phyloP scores from a whole-genome alignment of 169 alveolate genomes.

The Amoebophrya sp. region DNA sequence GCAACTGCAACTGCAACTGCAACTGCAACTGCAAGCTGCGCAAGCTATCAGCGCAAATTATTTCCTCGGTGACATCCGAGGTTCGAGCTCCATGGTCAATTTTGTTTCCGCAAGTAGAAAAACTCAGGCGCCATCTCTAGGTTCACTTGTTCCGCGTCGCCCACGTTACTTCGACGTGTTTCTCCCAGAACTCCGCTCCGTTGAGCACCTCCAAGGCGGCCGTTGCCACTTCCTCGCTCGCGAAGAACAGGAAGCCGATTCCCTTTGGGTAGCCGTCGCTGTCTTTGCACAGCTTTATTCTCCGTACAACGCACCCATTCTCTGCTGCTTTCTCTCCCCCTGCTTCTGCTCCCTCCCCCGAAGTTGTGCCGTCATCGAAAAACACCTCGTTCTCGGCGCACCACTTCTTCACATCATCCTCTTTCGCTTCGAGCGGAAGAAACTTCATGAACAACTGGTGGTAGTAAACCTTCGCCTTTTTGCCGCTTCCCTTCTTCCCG shows the following conservation, averaged over 20 bases:
- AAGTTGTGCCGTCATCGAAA: neutral
- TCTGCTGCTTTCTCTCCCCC: too few relatives aligned
- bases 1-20: too few relatives aligned
- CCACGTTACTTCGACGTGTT: neutral
- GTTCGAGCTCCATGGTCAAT: too few relatives aligned
- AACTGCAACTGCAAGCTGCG: too few relatives aligned
- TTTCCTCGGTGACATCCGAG: too few relatives aligned
- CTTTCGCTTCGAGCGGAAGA: neutral
- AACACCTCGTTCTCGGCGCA: neutral
- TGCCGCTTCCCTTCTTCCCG: neutral
- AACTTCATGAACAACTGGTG: neutral
- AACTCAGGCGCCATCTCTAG: too few relatives aligned
- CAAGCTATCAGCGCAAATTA: too few relatives aligned
- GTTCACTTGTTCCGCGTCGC: neutral
- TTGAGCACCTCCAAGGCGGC: neutral
- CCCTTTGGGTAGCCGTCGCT: neutral
- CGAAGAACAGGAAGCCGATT: neutral
- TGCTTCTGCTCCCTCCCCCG: too few relatives aligned
- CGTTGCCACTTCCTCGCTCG: neutral
- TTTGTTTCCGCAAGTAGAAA: too few relatives aligned
- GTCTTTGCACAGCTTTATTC: neutral
- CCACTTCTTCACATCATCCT: neutral
- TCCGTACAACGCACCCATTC: too few relatives aligned
- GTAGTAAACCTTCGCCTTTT: neutral
- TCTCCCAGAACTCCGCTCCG: neutral